Conservation (phyloP, 306 rosid species). For the Prunus persica region Prunus_persica_NCBIv2 NC_034009.1:25983001-25983500, state of each 20-base stretch:
- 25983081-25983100: conserved; percentile 78
- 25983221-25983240: conserved; percentile 26
- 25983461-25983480: no score
- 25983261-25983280: conserved; percentile 81
- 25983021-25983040: neutral
- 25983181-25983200: conserved; percentile 7
- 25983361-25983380: no score
- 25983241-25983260: conserved; percentile 46
- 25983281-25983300: conserved; percentile 71
- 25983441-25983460: no score
- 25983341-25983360: conserved; percentile 5
- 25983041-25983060: neutral
- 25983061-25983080: conserved; percentile 20
- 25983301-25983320: conserved; percentile 75
- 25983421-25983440: no score
- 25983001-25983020: neutral
- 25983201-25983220: neutral
- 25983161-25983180: neutral
- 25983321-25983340: conserved; percentile 23
- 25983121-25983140: conserved; percentile 43
- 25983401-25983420: no score
- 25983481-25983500: no score
- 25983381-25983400: no score
- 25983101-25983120: conserved; percentile 64
- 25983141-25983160: conserved; percentile 25